These are phyloP conservation scores for Epichloe brachyelytri DNA, from an alignment of 2,329 filamentous ascomycete genomes.

Conservation along the genomic window DNA sequence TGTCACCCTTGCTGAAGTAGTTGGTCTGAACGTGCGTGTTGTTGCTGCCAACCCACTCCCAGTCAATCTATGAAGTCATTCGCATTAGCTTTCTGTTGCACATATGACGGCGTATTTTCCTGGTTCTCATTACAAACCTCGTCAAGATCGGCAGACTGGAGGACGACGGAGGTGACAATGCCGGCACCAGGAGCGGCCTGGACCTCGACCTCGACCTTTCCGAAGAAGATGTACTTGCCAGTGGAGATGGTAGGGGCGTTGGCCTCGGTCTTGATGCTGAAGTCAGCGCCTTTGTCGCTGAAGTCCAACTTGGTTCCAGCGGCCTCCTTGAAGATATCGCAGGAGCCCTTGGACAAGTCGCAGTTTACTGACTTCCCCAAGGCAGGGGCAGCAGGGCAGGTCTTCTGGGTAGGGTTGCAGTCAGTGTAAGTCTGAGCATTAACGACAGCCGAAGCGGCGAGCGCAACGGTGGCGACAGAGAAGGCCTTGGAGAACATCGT, in stretches of 20 bases:
- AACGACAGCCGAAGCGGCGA: slow-evolving; percentile 35
- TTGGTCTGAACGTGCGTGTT: slow-evolving; percentile 64
- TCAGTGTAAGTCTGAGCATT: slow-evolving; percentile 43
- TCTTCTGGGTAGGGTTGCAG: slow-evolving; percentile 42
- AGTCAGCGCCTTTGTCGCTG: slow-evolving; percentile 36
- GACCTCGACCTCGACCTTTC: slow-evolving; percentile 66
- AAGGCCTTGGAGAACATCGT: slow-evolving; percentile 33
- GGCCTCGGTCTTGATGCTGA: slow-evolving; percentile 53
- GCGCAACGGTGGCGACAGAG: slow-evolving; percentile 31
- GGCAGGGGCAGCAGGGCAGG: slow-evolving; percentile 64
- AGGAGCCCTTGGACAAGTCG: slow-evolving; percentile 67
- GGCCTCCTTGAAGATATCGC: slow-evolving; percentile 36
- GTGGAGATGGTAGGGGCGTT: slow-evolving; percentile 62
- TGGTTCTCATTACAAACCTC: slow-evolving; percentile 56
- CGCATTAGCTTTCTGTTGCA: background rate
- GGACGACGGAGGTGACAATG: slow-evolving; percentile 78
- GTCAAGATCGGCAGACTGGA: slow-evolving; percentile 84
- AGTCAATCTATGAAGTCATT: slow-evolving; percentile 48
- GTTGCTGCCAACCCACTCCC: slow-evolving; percentile 67
- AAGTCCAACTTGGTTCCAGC: slow-evolving; percentile 37
- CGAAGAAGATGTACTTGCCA: slow-evolving; percentile 94
- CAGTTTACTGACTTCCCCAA: slow-evolving; percentile 48
- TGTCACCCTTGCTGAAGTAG: slow-evolving; percentile 69
- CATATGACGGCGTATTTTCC: slow-evolving; percentile 37
- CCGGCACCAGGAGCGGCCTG: slow-evolving; percentile 70